A percentile compares a stretch with the other conserved stretches of the same genome.
Evolutionary conservation across 352 stramenopile species (phyloP).

Genomic region (Globisporangium spinosum): DNA sequence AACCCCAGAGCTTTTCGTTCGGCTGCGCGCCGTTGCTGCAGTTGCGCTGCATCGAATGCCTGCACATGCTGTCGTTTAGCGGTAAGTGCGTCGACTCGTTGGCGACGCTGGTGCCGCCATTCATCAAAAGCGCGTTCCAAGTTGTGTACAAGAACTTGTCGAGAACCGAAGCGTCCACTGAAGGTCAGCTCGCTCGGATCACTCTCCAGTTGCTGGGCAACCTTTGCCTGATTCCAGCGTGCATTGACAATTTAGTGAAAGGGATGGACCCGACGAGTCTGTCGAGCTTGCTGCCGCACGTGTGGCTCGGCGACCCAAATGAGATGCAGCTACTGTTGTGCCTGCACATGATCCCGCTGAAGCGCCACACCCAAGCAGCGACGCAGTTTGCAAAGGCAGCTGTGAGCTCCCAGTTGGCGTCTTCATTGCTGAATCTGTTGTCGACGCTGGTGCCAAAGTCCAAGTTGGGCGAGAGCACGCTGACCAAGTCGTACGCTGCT

Average conservation of each 20-base stretch:
- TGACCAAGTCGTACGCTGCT: slow-evolving; percentile 81
- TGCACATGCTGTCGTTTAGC: slow-evolving; percentile 88
- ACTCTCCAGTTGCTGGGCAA: slow-evolving; percentile 82
- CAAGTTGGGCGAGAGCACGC: slow-evolving; percentile 69
- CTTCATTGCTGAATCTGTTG: slow-evolving; percentile 76
- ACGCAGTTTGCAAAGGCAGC: slow-evolving; percentile 82
- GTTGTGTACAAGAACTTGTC: slow-evolving; percentile 82
- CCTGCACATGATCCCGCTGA: slow-evolving; percentile 86
- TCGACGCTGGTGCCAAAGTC: slow-evolving; percentile 79
- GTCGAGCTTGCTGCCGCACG: slow-evolving; percentile 62
- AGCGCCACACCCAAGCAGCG: slow-evolving; percentile 81
- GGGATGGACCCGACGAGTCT: slow-evolving; percentile 80
- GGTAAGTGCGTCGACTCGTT: slow-evolving; percentile 74
- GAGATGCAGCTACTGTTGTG: slow-evolving; percentile 83
- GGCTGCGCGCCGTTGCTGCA: slow-evolving; percentile 69
- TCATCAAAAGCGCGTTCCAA: slow-evolving; percentile 83
- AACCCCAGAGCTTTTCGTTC: slow-evolving; percentile 78
- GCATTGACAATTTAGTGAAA: slow-evolving; percentile 85
- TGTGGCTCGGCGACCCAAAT: slow-evolving; percentile 75
- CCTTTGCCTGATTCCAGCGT: slow-evolving; percentile 81
- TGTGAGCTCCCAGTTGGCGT: slow-evolving; percentile 74
- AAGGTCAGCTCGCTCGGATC: slow-evolving; percentile 74
- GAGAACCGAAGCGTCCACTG: slow-evolving; percentile 73
- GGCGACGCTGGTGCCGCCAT: slow-evolving; percentile 70
- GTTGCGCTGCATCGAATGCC: slow-evolving; percentile 78